These are phyloP conservation scores for Emergomyces africanus DNA, from an alignment of 2,329 filamentous ascomycete species.

Conservation along the genomic window DNA sequence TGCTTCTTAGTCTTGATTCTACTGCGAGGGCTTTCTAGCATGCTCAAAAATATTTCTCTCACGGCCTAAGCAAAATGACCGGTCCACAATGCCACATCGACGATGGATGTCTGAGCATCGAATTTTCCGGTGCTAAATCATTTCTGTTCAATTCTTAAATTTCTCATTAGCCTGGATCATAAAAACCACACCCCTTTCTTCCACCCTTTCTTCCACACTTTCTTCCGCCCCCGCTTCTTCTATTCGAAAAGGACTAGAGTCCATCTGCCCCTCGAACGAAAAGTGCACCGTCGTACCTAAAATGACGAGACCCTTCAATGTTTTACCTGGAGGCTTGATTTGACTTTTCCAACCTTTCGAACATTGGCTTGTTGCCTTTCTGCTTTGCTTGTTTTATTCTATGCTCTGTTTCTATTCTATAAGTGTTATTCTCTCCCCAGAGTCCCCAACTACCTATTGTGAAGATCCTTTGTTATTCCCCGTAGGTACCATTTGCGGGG, in stretches of 20 bases:
- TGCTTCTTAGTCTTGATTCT: background rate
- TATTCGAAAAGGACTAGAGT: background rate
- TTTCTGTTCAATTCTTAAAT: background rate
- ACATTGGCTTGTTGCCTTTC: background rate
- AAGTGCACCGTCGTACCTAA: background rate
- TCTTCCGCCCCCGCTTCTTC: background rate
- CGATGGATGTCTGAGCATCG: background rate
- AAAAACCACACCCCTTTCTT: background rate
- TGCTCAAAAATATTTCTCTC: conserved; percentile 1
- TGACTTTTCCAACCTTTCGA: background rate
- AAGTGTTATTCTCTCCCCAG: background rate
- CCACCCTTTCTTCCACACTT: background rate
- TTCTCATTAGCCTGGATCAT: background rate
- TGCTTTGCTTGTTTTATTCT: background rate
- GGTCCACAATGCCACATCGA: conserved; percentile 1
- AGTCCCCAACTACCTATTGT: background rate
- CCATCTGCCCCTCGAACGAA: background rate
- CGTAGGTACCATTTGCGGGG: background rate
- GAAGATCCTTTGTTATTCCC: background rate
- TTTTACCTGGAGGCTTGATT: background rate
- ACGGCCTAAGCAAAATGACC: background rate
- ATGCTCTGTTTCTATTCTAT: background rate
- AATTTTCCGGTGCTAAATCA: background rate
- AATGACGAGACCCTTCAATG: background rate
- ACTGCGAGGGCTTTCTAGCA: background rate